phyloP scores from a whole-genome alignment of 352 stramenopile species.

The Pythium dissotocum region DNA sequence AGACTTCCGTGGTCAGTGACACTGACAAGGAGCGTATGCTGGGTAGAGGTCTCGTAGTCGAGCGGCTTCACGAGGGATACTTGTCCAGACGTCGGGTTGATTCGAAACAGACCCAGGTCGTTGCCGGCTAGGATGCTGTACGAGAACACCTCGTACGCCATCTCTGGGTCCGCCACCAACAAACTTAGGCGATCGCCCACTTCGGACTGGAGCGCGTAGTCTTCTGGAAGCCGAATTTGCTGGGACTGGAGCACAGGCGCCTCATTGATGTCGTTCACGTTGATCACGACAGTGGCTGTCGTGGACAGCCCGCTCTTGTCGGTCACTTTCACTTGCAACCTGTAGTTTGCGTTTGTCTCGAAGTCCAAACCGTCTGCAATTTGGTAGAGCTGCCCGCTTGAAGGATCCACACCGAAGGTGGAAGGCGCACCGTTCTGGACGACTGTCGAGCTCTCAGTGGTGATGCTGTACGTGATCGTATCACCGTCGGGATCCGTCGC shows the following conservation, averaged over 20 bases:
- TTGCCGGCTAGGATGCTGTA: constrained; percentile 27
- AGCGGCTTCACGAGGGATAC: constrained; percentile 4
- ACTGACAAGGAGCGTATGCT: constrained; percentile 27
- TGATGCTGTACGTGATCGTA: constrained; percentile 27
- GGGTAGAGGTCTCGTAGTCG: constrained; percentile 18
- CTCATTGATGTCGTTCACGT: constrained; percentile 40
- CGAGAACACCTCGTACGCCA: constrained; percentile 13
- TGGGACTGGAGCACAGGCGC: constrained; percentile 22
- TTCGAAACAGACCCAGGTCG: constrained; percentile 6
- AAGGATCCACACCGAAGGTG: constrained; percentile 44
- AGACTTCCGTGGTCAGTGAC: constrained; percentile 39
- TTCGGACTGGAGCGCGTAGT: not conserved
- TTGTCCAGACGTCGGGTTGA: constrained; percentile 23
- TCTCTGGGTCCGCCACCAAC: constrained; percentile 26
- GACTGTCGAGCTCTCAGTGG: constrained; percentile 17
- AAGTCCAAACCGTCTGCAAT: constrained; percentile 35
- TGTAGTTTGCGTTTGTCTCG: constrained; percentile 25
- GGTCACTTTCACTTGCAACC: constrained; percentile 21
- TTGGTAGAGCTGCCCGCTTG: constrained; percentile 43
- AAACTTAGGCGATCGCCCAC: constrained; percentile 1
- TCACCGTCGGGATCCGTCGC: constrained; percentile 37
- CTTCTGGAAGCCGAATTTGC: constrained; percentile 27
- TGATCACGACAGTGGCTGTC: constrained; percentile 21
- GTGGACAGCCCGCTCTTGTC: constrained; percentile 23
- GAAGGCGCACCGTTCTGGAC: constrained; percentile 16